A percentile compares a stretch with the other conserved stretches of the same genome.
phyloP scores from a whole-genome alignment of 805 yeast genomes.

The Yarrowia sp. region DNA sequence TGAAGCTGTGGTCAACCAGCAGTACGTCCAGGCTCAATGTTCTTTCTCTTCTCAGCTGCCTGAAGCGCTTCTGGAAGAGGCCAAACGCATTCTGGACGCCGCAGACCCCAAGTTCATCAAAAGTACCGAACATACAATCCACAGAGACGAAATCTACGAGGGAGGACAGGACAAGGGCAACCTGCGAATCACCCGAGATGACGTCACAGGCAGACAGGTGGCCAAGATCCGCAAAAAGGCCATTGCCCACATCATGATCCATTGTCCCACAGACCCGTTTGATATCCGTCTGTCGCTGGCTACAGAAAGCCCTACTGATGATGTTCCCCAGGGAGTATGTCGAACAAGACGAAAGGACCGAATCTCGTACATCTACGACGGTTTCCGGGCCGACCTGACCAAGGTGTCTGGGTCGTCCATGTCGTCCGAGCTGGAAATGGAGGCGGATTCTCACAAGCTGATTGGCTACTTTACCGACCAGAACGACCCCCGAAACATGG shows the following conservation, averaged over 20 bases:
- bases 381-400: conserved; percentile 14
- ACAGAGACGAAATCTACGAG: conserved; percentile 21
- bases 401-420: conserved; percentile 33
- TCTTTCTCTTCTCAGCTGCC: conserved; percentile 35
- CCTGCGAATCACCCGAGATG: conserved; percentile 30
- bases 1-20: conserved; percentile 36
- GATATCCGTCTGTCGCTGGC: not conserved
- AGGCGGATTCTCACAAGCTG: not conserved
- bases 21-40: conserved; percentile 32
- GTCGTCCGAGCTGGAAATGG: conserved; percentile 13
- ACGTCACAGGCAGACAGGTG: conserved; percentile 30
- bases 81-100: conserved; percentile 2
- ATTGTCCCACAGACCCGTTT: conserved; percentile 8
- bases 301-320: not conserved
- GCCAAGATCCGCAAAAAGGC: conserved; percentile 26
- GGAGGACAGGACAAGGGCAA: conserved; percentile 28
- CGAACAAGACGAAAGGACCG: conserved; percentile 10
- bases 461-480: conserved; percentile 5
- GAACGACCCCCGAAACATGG: not conserved
- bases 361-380: conserved; percentile 7
- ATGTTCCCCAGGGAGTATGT: not conserved
- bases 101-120: conserved; percentile 19
- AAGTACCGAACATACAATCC: conserved; percentile 11
- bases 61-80: conserved; percentile 27
- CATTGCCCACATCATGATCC: conserved; percentile 16